Conservation (phyloP, 2,329 filamentous ascomycete species). For the Colletotrichum sp. region DNA sequence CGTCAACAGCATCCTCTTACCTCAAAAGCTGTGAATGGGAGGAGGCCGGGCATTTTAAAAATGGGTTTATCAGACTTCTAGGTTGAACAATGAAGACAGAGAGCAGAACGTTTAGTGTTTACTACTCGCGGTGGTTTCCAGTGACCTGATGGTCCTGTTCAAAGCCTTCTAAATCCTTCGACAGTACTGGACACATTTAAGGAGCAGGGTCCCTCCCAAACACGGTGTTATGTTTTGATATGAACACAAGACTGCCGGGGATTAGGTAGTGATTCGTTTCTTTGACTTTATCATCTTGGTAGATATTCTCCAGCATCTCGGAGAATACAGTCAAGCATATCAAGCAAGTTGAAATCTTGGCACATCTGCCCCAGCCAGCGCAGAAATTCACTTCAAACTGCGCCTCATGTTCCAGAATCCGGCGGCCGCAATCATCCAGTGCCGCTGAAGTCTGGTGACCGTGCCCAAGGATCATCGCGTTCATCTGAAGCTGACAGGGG, state of each 20-base stretch:
- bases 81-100: not conserved
- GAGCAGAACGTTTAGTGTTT: too few relatives aligned
- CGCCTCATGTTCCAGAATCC: not conserved
- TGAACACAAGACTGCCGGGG: not conserved
- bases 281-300: not conserved
- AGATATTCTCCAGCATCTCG: not conserved
- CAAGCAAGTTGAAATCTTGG: not conserved
- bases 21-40: too few relatives aligned
- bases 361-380: not conserved
- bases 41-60: too few relatives aligned
- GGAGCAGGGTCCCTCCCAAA: not conserved
- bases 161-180: rapidly evolving
- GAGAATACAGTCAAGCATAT: not conserved
- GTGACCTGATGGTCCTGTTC: not conserved
- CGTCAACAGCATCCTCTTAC: too few relatives aligned
- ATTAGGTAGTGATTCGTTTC: not conserved
- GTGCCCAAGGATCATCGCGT: not conserved
- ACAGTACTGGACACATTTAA: not conserved
- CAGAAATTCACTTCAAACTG: not conserved
- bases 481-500: not conserved
- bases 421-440: not conserved
- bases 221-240: not conserved
- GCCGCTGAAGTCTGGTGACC: not conserved
- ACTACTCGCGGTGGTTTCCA: not conserved
- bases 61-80: not conserved